Conservation (phyloP, 371 early-diverging fungal genomes). For the Mortierella sp. region DNA sequence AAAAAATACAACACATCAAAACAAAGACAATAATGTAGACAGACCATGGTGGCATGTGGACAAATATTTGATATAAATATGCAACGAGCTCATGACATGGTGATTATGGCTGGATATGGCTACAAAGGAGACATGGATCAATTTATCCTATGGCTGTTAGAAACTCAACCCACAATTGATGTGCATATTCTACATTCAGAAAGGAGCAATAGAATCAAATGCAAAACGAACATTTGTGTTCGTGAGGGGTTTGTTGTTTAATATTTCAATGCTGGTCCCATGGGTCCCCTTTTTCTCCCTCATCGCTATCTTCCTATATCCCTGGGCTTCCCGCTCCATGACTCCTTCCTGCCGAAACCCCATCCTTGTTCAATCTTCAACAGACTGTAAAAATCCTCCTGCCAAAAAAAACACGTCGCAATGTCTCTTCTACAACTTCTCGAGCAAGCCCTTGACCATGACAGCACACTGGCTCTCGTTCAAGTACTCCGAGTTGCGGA, state of each 20-base stretch:
- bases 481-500: constrained; percentile 82
- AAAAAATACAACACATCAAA: no score
- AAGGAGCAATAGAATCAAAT: neutral
- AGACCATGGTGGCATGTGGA: no score
- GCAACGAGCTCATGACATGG: no score
- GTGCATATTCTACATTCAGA: neutral
- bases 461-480: constrained; percentile 69
- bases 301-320: neutral
- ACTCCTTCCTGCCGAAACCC: neutral
- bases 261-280: neutral
- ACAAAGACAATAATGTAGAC: neutral
- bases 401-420: no score
- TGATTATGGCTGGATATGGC: no score
- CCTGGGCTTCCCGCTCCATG: neutral
- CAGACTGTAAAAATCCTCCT: neutral
- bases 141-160: no score
- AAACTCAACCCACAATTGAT: no score
- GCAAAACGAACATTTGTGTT: neutral
- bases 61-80: no score
- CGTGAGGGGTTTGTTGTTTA: neutral
- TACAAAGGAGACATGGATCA: no score
- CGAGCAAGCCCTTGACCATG: constrained; percentile 73
- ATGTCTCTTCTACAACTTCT: constrained; percentile 40
- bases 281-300: neutral
- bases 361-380: neutral